Conservation (phyloP, 1,139 yeast species). For the Hemisphaericaspora lyxosophila region DNA sequence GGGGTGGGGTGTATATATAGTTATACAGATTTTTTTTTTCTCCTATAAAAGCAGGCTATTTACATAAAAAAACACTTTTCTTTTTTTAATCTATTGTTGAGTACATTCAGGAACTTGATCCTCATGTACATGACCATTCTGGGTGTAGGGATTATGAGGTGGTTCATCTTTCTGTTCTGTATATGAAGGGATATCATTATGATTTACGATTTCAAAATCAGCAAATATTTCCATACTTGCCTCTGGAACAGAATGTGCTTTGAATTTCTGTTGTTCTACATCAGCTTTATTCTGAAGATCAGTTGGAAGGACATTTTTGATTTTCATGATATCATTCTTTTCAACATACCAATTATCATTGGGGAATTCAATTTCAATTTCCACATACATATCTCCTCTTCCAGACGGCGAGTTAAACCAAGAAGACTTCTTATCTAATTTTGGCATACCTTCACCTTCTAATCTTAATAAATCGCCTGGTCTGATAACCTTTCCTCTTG, state of each 20-base stretch:
- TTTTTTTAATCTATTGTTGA: slow-evolving; percentile 17
- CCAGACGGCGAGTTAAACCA: slow-evolving; percentile 35
- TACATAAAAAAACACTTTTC: slow-evolving; percentile 5
- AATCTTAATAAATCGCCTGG: slow-evolving; percentile 75
- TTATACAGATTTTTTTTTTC: too few relatives aligned
- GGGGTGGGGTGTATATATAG: too few relatives aligned
- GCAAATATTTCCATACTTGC: slow-evolving; percentile 43
- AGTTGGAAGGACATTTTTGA: slow-evolving; percentile 57
- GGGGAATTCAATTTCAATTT: slow-evolving; percentile 77
- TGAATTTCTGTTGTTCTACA: slow-evolving; percentile 24
- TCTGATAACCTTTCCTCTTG: slow-evolving; percentile 73
- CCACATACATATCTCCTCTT: slow-evolving; percentile 75
- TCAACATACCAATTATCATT: slow-evolving; percentile 77
- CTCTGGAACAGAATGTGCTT: slow-evolving; percentile 26
- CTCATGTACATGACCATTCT: slow-evolving; percentile 14
- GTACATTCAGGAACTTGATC: slow-evolving; percentile 36
- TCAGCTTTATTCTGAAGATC: slow-evolving; percentile 26
- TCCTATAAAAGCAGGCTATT: slow-evolving; percentile 16
- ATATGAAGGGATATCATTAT: slow-evolving; percentile 37
- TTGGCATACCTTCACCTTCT: slow-evolving; percentile 85
- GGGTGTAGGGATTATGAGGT: slow-evolving; percentile 12
- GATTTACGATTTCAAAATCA: slow-evolving; percentile 37
- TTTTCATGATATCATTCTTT: slow-evolving; percentile 54
- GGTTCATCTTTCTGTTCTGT: slow-evolving; percentile 23
- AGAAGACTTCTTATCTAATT: slow-evolving; percentile 29